phyloP scores from a whole-genome alignment of 768 basidiomycete species.

The Pleurotus eryngii region DNA sequence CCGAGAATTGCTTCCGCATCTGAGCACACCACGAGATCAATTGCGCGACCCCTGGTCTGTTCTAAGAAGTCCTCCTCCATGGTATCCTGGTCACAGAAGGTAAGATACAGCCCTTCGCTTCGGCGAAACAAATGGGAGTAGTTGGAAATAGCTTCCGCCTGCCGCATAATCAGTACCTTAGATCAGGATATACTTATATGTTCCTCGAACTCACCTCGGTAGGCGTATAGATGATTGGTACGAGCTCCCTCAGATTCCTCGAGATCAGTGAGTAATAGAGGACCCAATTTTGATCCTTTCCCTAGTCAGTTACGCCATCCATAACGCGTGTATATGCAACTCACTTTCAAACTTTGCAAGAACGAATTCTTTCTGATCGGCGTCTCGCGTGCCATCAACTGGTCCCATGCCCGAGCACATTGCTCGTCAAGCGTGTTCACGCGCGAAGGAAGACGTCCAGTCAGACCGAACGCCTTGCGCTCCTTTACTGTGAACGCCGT shows the following conservation, averaged over 20 bases:
- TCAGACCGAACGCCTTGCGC: conserved; percentile 66
- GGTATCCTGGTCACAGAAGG: conserved; percentile 52
- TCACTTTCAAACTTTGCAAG: conserved; percentile 59
- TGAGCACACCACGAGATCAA: conserved; percentile 80
- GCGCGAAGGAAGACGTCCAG: conserved; percentile 46
- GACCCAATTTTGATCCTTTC: conserved; percentile 69
- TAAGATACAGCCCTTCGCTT: conserved; percentile 74
- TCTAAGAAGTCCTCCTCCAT: conserved; percentile 81
- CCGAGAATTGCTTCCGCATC: conserved; percentile 87
- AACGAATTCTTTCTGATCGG: conserved; percentile 68
- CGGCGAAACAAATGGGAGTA: conserved; percentile 84
- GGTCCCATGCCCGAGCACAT: conserved; percentile 68
- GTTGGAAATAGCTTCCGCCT: conserved; percentile 79
- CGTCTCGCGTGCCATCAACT: conserved; percentile 36
- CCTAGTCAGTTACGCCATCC: neutral
- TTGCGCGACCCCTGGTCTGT: conserved; percentile 53
- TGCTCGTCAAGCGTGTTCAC: conserved; percentile 75
- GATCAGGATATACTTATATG: neutral
- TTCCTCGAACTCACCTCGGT: conserved; percentile 50
- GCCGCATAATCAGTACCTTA: neutral
- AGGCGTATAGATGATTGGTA: conserved; percentile 79
- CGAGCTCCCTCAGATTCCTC: conserved; percentile 57
- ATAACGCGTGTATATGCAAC: neutral
- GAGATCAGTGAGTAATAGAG: conserved; percentile 73
- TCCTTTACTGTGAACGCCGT: conserved; percentile 71